A percentile compares a stretch with the other conserved stretches of the same genome.
phyloP scores from a whole-genome alignment of 2,329 filamentous ascomycete genomes.

The Beauveria asiatica region DNA sequence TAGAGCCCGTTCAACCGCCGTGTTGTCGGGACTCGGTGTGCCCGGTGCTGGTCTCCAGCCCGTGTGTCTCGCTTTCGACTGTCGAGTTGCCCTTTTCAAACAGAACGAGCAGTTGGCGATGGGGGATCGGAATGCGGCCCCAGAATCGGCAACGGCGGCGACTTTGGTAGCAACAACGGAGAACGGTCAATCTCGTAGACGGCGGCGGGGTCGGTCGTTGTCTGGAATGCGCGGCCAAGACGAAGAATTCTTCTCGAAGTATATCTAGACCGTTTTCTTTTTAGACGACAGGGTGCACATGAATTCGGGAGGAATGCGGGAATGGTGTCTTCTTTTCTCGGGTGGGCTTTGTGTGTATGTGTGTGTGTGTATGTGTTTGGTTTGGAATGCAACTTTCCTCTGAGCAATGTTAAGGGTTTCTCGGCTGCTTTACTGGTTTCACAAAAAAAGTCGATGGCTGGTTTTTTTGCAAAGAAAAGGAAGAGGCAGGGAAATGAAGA shows the following conservation, averaged over 20 bases:
- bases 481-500: neutral
- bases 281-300: neutral
- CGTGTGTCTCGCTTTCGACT: neutral
- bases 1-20: neutral
- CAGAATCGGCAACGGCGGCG: neutral
- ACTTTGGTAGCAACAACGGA: neutral
- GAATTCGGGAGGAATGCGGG: slow-evolving; percentile 1
- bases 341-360: neutral
- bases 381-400: slow-evolving; percentile 12
- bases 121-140: slow-evolving; percentile 3
- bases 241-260: neutral
- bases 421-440: no score
- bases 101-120: neutral
- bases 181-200: neutral
- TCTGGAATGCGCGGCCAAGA: neutral
- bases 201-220: neutral
- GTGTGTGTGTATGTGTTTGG: slow-evolving; percentile 1
- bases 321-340: neutral
- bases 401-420: neutral
- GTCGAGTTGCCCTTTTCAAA: neutral
- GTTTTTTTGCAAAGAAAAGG: neutral
- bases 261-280: neutral
- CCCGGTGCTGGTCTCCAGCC: neutral
- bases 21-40: neutral
- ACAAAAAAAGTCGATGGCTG: slow-evolving; percentile 9